These are phyloP conservation scores for Gremmenia infestans DNA, from an alignment of 2,329 filamentous ascomycete genomes.

Conservation along the genomic window DNA sequence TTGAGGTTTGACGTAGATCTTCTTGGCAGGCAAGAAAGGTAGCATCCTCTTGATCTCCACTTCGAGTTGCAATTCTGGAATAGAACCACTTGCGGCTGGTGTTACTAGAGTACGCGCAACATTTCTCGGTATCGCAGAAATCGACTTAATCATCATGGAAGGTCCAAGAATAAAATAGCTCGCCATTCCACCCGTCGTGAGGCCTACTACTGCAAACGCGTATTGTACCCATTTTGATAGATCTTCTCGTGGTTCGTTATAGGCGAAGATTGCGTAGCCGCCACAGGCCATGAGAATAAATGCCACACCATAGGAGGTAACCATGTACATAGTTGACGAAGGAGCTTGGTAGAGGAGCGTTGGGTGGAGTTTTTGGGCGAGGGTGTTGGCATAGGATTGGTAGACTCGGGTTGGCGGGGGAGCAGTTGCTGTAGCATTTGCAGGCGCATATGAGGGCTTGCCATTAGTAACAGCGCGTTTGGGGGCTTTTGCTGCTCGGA, in stretches of 20 bases:
- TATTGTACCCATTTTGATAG: constrained; percentile 52
- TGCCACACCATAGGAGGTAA: constrained; percentile 53
- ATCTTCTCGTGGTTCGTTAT: constrained; percentile 45
- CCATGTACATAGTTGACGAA: constrained; percentile 58
- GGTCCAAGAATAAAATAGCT: constrained; percentile 55
- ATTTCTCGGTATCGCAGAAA: constrained; percentile 25
- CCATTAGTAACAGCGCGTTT: constrained; percentile 4
- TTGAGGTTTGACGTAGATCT: constrained; percentile 17
- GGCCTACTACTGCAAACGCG: constrained; percentile 52
- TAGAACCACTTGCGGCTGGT: constrained; percentile 2
- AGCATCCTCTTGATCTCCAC: constrained; percentile 36
- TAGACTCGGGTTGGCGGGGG: constrained; percentile 14
- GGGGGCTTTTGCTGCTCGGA: constrained; percentile 17
- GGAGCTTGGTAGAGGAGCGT: constrained; percentile 61
- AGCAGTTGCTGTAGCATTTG: not conserved
- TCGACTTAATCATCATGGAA: constrained; percentile 48
- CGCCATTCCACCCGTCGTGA: constrained; percentile 56
- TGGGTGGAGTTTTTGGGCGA: constrained; percentile 50
- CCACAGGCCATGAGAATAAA: constrained; percentile 49
- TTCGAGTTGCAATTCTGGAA: constrained; percentile 43
- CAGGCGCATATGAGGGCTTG: not conserved
- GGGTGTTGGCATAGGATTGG: constrained; percentile 46
- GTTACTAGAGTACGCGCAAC: constrained; percentile 13
- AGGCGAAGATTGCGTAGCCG: constrained; percentile 46
- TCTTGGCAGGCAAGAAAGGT: constrained; percentile 26